Percentiles rank a stretch among this genome's conserved stretches.
phyloP scores from a whole-genome alignment of 495 filamentous ascomycete species.

The Hyaloscypha hepaticicola region DNA sequence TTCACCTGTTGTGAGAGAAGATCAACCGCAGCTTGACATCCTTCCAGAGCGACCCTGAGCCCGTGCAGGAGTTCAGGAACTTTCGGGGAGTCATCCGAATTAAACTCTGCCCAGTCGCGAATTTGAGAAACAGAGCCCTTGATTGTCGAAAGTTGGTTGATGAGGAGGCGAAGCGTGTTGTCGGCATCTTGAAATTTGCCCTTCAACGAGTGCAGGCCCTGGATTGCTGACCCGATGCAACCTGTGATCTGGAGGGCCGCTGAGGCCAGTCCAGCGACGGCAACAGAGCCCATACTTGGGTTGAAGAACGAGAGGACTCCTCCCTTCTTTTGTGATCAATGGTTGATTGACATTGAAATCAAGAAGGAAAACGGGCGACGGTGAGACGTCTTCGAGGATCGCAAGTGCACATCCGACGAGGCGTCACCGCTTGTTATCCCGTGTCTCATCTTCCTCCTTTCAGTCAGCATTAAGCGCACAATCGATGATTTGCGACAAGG shows the following conservation, averaged over 20 bases:
- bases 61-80: slow-evolving; percentile 35
- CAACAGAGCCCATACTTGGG: background rate
- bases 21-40: slow-evolving; percentile 43
- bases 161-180: slow-evolving; percentile 42
- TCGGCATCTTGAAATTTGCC: slow-evolving; percentile 45
- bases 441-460: background rate
- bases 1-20: slow-evolving; percentile 41
- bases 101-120: slow-evolving; percentile 40
- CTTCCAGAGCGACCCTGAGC: slow-evolving; percentile 42
- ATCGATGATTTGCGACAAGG: background rate
- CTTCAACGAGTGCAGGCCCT: slow-evolving; percentile 36
- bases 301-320: too few species aligned
- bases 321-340: background rate
- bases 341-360: background rate
- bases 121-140: slow-evolving; percentile 42
- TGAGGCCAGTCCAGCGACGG: background rate
- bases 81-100: slow-evolving; percentile 31
- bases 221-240: slow-evolving; percentile 37
- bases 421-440: background rate
- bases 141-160: slow-evolving; percentile 42
- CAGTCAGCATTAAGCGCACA: background rate
- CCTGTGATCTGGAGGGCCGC: background rate
- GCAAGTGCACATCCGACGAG: background rate
- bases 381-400: background rate
- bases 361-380: background rate